Evolutionary conservation across 306 rosid genomes (phyloP), one percentile per base, ranked within the genome.

Genomic region (Dryas octopetala): DNA sequence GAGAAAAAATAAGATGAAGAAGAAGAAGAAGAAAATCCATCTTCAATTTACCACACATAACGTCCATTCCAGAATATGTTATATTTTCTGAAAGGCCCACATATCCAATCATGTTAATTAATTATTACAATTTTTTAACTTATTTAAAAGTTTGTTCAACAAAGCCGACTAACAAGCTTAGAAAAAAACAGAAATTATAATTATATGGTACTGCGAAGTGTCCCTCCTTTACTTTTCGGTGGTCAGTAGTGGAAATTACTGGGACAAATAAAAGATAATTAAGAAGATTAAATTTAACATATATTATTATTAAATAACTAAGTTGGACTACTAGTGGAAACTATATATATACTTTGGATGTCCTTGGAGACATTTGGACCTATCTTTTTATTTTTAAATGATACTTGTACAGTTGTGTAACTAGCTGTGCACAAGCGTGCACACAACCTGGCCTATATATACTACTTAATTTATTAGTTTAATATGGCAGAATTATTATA

Each of bases 71-170:
- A 11, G 14, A 51, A 10, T n/a, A 38, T 17, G 43, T 62, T 45
- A 46, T 44, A 26, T 43, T 16, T 59, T 13, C 14, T 45, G 54
- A 59, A 46, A 45, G 76, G 68, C 68, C 76, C 76, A 47, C 76
- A 73, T 13, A 73, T 73, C 76, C 59, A 73, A 60, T 73, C 76
- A 73, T 28, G 76, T 19, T 73, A 46, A 14, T 9, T 63, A 16
- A 23, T 46, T 7, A 73, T 13, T 57, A 59, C 57, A 23, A 28
- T 7, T 46, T 45, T 9, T 11, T 4, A n/a, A 26, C 63, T 13
- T 59, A 23, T 12, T 32, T 41, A 40, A 43, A 44, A 14, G 23
- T 9, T 71, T 23, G 55, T 58, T 58, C 75, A 55, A 38, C 66
- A 61, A 14, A 15, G 32, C n/a, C 7, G 16, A 46, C 69, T 63